Evolutionary conservation across 768 basidiomycete genomes (phyloP).

Genomic region (Termitomyces sp.): DNA sequence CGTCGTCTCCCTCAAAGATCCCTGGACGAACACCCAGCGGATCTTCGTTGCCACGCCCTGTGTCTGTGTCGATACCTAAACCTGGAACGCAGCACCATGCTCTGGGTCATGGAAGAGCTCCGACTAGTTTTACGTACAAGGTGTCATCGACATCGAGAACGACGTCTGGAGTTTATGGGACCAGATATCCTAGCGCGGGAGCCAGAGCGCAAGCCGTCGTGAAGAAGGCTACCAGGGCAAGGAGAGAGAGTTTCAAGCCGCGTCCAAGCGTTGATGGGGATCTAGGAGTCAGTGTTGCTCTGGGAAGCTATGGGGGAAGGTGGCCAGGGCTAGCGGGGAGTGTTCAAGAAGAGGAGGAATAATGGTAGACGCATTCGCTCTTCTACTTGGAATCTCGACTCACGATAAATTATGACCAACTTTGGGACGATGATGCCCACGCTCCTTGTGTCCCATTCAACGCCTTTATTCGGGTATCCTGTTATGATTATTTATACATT

Average conservation of each 20-base stretch:
- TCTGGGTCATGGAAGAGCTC: conserved; percentile 50
- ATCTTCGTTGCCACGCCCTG: conserved; percentile 33
- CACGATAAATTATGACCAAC: conserved; percentile 4
- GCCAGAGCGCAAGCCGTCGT: conserved; percentile 23
- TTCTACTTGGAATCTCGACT: neutral
- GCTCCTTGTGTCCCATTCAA: neutral
- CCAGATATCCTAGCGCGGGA: conserved; percentile 18
- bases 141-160: conserved; percentile 14
- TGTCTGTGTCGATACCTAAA: conserved; percentile 41
- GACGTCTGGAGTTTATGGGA: conserved; percentile 22
- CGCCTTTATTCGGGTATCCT: neutral
- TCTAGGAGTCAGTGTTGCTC: conserved; percentile 19
- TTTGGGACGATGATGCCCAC: neutral
- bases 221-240: conserved; percentile 47
- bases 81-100: conserved; percentile 48
- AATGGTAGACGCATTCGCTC: neutral
- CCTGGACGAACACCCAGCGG: conserved; percentile 31
- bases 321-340: conserved; percentile 29
- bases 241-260: conserved; percentile 81
- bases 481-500: neutral
- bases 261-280: conserved; percentile 65
- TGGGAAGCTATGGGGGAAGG: conserved; percentile 22
- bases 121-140: conserved; percentile 24
- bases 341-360: conserved; percentile 49
- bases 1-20: conserved; percentile 51